Base-by-base conservation (phyloP, 2,329 filamentous ascomycete species). In the Arthrobotrys sinensis region DNA sequence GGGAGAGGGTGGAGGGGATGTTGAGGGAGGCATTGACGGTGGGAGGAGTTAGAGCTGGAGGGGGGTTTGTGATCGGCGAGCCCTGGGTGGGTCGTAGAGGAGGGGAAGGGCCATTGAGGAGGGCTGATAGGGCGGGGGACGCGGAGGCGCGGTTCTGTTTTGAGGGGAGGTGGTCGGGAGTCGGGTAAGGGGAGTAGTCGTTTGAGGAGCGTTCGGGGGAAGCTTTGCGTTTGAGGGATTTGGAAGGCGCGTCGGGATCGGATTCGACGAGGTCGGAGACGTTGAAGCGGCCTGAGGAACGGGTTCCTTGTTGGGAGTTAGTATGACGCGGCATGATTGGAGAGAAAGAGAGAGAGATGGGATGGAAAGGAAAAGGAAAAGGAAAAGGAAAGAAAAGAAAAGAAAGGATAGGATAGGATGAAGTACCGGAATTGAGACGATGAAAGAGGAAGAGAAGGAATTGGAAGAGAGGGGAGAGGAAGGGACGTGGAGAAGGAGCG, bases 191-290 rank as follows among this genome's bases (percentile, higher is more conserved):
- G 14, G 71, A 69, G 57, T 76, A 70, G 38, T 76, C 65, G 38
- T 64, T 66, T 7, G 71, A 69, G 57, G 63, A 68, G 32, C 71
- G 64, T 69, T 76, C 71, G 34, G 71, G 71, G n/a, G 71, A 76
- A 14, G 71, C 71, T 55, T 76, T 76, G 14, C 71, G 71, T 64
- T 76, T 76, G 32, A 76, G 64, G 52, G 71, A 76, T 24, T 69
- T 76, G 6, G 73, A 77, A 32, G 73, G 73, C 73, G 73, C 73
- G 73, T 77, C 73, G 0, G 66, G 73, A 8, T 77, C 73, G 40
- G 73, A 77, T 48, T 77, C 73, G 57, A 77, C 73, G 60, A 77
- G 73, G 66, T 77, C 73, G 48, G 73, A 71, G 62, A 77, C 73
- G 14, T 38, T 66, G 60, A 77, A 64, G 10, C 73, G 66, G 48